Percentiles rank a stretch among this genome's conserved stretches.
Evolutionary conservation across 169 alveolate genomes (phyloP).

Genomic region (Cryptosporidium tyzzeri): DNA sequence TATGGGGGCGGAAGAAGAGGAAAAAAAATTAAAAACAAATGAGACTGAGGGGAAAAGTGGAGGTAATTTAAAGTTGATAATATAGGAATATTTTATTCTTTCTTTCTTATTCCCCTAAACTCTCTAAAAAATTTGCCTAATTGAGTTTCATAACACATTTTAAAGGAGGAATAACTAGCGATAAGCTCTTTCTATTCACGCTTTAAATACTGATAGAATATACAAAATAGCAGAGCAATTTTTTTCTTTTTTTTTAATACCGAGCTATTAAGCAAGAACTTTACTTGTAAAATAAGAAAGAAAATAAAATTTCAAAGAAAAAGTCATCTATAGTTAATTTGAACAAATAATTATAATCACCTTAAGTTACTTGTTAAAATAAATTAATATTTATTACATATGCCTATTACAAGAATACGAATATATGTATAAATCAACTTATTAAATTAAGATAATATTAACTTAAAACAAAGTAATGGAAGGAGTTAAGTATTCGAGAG

Average conservation of each 20-base stretch:
- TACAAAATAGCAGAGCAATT: neutral
- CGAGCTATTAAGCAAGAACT: neutral
- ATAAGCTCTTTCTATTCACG: neutral
- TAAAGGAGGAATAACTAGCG: neutral
- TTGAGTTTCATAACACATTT: neutral
- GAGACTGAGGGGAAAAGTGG: neutral
- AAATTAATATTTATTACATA: neutral
- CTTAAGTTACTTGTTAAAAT: neutral
- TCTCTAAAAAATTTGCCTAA: neutral
- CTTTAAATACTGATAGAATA: neutral
- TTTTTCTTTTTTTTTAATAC: neutral
- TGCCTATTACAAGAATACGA: neutral
- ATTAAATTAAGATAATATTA: neutral
- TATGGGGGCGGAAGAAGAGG: constrained; percentile 4
- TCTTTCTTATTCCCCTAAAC: neutral
- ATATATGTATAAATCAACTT: neutral
- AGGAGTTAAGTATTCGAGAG: neutral
- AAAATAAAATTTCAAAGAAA: neutral
- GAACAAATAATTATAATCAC: neutral
- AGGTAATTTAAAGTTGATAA: neutral
- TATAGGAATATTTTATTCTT: neutral
- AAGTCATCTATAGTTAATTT: neutral
- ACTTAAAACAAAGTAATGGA: constrained; percentile 7
- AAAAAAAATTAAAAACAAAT: neutral
- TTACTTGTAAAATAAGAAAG: neutral